phyloP scores from a whole-genome alignment of 2,329 filamentous ascomycete genomes.

The Paramyrothecium roridum region DNA sequence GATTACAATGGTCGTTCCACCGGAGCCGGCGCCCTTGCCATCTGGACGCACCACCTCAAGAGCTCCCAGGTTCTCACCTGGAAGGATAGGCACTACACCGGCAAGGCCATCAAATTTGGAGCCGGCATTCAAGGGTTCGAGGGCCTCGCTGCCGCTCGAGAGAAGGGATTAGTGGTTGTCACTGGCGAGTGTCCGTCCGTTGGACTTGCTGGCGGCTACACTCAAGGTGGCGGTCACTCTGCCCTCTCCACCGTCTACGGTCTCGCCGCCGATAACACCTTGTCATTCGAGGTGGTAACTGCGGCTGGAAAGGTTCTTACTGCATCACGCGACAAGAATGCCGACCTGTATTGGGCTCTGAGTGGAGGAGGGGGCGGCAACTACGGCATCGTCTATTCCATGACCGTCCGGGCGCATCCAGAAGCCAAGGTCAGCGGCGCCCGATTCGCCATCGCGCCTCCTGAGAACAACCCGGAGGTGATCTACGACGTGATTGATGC shows the following conservation, averaged over 20 bases:
- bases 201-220: constrained; percentile 58
- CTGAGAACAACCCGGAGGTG: not conserved
- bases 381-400: not conserved
- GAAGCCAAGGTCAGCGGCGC: not conserved
- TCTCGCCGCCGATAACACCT: not conserved
- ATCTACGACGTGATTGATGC: constrained; percentile 15
- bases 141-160: constrained; percentile 39
- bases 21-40: constrained; percentile 39
- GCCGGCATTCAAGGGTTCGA: constrained; percentile 52
- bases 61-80: constrained; percentile 35
- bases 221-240: constrained; percentile 17
- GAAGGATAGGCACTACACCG: constrained; percentile 41
- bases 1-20: constrained; percentile 53
- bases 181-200: constrained; percentile 55
- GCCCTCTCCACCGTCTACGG: not conserved
- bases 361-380: not conserved
- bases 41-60: constrained; percentile 41
- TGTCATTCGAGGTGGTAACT: not conserved
- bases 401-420: constrained; percentile 3
- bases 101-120: constrained; percentile 50
- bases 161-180: constrained; percentile 44
- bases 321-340: not conserved
- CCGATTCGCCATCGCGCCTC: not conserved
- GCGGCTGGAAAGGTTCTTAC: not conserved
- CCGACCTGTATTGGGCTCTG: not conserved